Evolutionary conservation across 768 basidiomycete genomes (phyloP), one percentile per base, ranked within the genome.

Genomic region (Lactifluus hygrophoroides): DNA sequence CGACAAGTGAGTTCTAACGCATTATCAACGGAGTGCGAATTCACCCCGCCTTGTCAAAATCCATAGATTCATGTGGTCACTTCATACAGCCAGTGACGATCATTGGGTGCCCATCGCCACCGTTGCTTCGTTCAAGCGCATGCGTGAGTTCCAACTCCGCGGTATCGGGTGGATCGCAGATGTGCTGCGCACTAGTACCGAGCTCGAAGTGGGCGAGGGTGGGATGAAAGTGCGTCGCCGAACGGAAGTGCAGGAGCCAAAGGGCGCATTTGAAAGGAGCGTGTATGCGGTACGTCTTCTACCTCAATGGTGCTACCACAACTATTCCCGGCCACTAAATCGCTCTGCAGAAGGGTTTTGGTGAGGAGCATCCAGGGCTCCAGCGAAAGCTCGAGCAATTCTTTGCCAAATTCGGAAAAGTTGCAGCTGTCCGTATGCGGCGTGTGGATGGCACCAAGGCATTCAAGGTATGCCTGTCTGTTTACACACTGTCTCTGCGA

Each of bases 41-140:
- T 16, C 19, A 51, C 19, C 45, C 9, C 43, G 44, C 19, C 3
- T 16, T 23, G 37, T 56, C 23, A 34, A 48, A 28, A n/a, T 16
- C 17, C 59, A 21, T 25, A 93, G 91, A 74, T 96, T 94, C 77
- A 92, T 96, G 89, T 97, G 93, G 92, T 84, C 88, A 3, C 74
- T 94, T 47, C 84, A 95, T 70, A 82, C 84, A 25, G 84, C 86
- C 62, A 85, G 85, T 62, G 75, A 80, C 1, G 85, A 90, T 42
- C 91, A 96, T 66, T 98, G 93, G 93, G 82, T 97, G 5, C 85
- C 94, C 1, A 79, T 98, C 68, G 74, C 84, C 54, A 90, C 86
- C 2, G 82, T 98, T 56, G 79, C 88, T 6, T 94, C 91, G 7
- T 98, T 97, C 83, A 94, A 94, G 72, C 88, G 94, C 60, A 97